Base-by-base conservation (phyloP, 179 eudicot genomes). In the Corrigiola litoralis region DNA sequence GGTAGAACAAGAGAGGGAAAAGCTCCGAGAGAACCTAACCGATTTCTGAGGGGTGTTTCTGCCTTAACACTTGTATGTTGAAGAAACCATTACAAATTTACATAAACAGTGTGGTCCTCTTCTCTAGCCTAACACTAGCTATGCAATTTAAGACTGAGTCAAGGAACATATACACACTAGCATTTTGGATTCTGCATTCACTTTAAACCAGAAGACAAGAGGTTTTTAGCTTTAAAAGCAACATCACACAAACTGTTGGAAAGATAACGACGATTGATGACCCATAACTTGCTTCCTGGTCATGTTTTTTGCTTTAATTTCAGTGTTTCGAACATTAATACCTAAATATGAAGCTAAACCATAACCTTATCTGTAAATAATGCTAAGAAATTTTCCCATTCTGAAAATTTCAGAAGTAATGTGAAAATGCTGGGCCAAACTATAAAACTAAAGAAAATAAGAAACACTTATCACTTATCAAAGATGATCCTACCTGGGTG, bases 401-500 rank as follows among this genome's bases (percentile, higher is more conserved):
- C 16, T n/a, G 3, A 12, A 32, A 31, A 29, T 13, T 18, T 44
- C n/a, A 6, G 21, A 14, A 18, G 28, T 25, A 48, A 2, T 2
- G 14, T 49, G 52, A 33, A 4, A 33, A 10, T 23, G 25, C 5
- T 8, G 33, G 34, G 12, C 29, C 21, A 5, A 66, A 32, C 16
- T 29, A 9, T 47, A 5, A 33, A 49, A 16, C 33, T 1, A 6
- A 20, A 21, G 23, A 17, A 1, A 34, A 59, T 28, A 18, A 25
- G 31, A 54, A 44, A 14, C 38, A 59, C 2, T 5, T 9, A 29
- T 29, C 28, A 34, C 53, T 27, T 7, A 3, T 11, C 18, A 52
- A 47, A 37, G 18, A 64, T 13, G 34, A 52, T 37, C 79, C 75
- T 66, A 94, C 99, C 99, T 90, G 99, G 63, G 99, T 81, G 44